These are phyloP conservation scores for Austropuccinia psidii DNA, from an alignment of 1,284 basidiomycete species.

Conservation along the genomic window DNA sequence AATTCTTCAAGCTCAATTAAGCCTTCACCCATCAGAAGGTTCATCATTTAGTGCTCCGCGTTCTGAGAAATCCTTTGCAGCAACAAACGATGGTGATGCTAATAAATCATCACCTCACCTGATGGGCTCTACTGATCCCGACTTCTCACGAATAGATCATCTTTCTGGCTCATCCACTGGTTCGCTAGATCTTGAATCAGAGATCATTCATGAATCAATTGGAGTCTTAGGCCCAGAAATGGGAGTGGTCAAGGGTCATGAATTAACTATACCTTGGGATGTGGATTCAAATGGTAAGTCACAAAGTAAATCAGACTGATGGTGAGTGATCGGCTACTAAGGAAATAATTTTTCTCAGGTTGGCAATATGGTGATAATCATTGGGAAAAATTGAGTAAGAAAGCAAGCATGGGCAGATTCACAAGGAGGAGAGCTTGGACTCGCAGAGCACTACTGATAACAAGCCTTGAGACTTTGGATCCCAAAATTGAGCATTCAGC, in stretches of 20 bases:
- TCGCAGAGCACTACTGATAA: slow-evolving; percentile 42
- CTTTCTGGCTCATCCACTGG: neutral
- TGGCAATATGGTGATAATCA: slow-evolving; percentile 49
- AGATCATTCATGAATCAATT: neutral
- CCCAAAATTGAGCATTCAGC: too few species aligned
- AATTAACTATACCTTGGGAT: slow-evolving; percentile 37
- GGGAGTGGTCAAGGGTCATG: neutral
- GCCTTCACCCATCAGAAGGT: neutral
- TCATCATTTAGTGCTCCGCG: too few species aligned
- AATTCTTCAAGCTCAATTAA: slow-evolving; percentile 39
- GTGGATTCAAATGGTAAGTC: slow-evolving; percentile 45
- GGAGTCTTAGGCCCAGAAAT: neutral
- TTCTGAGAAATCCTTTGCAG: too few species aligned
- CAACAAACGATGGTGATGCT: too few species aligned
- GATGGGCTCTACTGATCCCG: neutral
- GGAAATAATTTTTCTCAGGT: neutral
- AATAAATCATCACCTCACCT: neutral
- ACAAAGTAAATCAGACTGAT: neutral
- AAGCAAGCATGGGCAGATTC: slow-evolving; percentile 46
- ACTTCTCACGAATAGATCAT: neutral
- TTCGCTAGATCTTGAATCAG: neutral
- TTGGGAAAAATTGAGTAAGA: slow-evolving; percentile 47
- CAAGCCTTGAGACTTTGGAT: too few species aligned
- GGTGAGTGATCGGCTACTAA: neutral
- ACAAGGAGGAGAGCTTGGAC: slow-evolving; percentile 47